These are phyloP conservation scores for Nemophila menziesii DNA, from an alignment of 257 asterid genomes.

Conservation along the genomic window DNA sequence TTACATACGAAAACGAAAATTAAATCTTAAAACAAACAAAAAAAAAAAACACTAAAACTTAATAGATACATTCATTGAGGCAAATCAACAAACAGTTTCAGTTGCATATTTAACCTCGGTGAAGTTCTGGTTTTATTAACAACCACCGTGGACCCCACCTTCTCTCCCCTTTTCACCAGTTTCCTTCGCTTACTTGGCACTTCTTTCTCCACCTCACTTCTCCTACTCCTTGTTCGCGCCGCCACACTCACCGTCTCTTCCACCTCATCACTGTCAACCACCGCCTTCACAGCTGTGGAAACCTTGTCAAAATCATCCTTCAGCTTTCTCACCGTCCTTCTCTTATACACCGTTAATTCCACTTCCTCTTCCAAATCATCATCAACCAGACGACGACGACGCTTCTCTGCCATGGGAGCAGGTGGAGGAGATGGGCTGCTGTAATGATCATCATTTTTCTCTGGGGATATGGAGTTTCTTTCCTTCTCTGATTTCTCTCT, in stretches of 20 bases:
- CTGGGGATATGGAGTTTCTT: not conserved
- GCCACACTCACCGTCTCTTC: conserved; percentile 10
- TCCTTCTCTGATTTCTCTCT: conserved; percentile 20
- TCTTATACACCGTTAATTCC: conserved; percentile 21
- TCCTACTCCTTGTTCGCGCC: conserved; percentile 25
- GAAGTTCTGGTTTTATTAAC: conserved; percentile 35
- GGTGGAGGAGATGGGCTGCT: conserved; percentile 50
- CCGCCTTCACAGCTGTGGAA: conserved; percentile 22
- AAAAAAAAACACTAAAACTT: no score
- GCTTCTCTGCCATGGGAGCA: conserved; percentile 56
- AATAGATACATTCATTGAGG: not conserved
- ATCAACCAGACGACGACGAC: conserved; percentile 37
- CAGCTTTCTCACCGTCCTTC: conserved; percentile 51
- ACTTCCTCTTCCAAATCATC: conserved; percentile 11
- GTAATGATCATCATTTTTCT: conserved; percentile 2
- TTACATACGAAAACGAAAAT: no score
- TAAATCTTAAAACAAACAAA: no score
- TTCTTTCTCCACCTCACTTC: conserved; percentile 1
- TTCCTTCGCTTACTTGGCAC: not conserved
- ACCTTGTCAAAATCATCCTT: conserved; percentile 72
- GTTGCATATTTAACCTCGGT: conserved; percentile 38
- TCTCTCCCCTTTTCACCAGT: not conserved
- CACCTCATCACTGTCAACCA: not conserved
- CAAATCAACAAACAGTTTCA: conserved; percentile 22
- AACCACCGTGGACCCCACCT: conserved; percentile 9